phyloP scores from a whole-genome alignment of 2,329 filamentous ascomycete genomes.

The Ophiosphaerella korrae region DNA sequence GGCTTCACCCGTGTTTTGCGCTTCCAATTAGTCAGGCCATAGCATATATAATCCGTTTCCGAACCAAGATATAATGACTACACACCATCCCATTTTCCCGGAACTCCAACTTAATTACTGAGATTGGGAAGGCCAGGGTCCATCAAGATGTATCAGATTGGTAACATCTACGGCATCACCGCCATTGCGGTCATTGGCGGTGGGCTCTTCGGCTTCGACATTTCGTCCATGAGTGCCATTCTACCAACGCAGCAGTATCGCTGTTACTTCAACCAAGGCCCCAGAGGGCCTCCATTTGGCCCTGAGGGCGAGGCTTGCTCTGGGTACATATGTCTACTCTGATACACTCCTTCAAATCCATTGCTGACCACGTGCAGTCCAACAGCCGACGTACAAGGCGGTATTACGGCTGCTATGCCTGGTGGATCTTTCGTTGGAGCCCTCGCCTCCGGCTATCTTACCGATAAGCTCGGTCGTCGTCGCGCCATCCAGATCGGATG shows the following conservation, averaged over 20 bases:
- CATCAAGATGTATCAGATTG: conserved; percentile 48
- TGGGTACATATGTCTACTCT: conserved; percentile 49
- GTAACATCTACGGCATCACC: conserved; percentile 64
- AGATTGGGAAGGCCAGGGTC: too few relatives aligned
- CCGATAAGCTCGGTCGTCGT: conserved; percentile 62
- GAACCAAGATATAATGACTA: too few relatives aligned
- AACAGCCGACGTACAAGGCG: conserved; percentile 62
- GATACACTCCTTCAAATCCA: conserved; percentile 11
- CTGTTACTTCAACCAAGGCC: conserved; percentile 69
- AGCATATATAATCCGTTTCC: too few relatives aligned
- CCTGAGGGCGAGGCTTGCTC: conserved; percentile 50
- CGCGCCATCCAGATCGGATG: conserved; percentile 59
- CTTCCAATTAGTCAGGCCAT: too few relatives aligned
- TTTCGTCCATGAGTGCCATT: conserved; percentile 70
- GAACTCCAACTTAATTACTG: neutral
- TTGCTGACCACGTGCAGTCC: neutral
- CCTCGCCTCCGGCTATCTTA: conserved; percentile 62
- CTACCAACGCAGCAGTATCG: conserved; percentile 72
- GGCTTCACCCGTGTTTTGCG: conserved; percentile 14
- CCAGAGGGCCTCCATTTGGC: conserved; percentile 37
- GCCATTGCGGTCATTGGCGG: conserved; percentile 67
- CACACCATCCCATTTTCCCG: neutral
- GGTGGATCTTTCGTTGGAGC: conserved; percentile 72
- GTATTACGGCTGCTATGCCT: conserved; percentile 73
- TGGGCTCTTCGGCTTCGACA: conserved; percentile 78